A percentile compares a stretch with the other conserved stretches of the same genome.
phyloP scores from a whole-genome alignment of 495 filamentous ascomycete species.

The Penicillium parvum region DNA sequence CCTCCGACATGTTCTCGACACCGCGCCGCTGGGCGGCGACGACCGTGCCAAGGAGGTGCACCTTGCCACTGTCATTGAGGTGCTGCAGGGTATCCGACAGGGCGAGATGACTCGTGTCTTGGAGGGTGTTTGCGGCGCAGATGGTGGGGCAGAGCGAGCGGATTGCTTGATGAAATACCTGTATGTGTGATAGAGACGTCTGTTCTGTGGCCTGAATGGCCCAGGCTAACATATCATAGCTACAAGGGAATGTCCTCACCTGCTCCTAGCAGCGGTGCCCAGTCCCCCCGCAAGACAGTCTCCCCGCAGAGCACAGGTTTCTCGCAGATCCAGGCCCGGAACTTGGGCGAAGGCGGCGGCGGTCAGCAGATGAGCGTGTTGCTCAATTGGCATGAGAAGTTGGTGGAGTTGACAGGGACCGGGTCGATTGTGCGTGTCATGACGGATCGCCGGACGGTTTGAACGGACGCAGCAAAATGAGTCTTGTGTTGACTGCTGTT shows the following conservation, averaged over 20 bases:
- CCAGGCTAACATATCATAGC: slow-evolving; percentile 32
- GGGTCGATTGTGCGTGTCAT: slow-evolving; percentile 86
- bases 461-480: slow-evolving; percentile 21
- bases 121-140: slow-evolving; percentile 63
- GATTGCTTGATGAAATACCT: slow-evolving; percentile 53
- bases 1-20: slow-evolving; percentile 72
- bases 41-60: slow-evolving; percentile 80
- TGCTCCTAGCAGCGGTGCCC: slow-evolving; percentile 27
- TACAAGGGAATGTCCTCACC: slow-evolving; percentile 79
- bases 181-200: slow-evolving; percentile 26
- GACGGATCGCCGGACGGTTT: slow-evolving; percentile 89
- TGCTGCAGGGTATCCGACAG: slow-evolving; percentile 84
- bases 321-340: slow-evolving; percentile 70
- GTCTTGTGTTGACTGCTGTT: slow-evolving; percentile 13
- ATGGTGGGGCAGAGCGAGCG: slow-evolving; percentile 64
- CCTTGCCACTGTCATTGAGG: slow-evolving; percentile 75
- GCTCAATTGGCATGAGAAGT: slow-evolving; percentile 93
- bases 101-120: slow-evolving; percentile 85
- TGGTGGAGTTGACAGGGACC: slow-evolving; percentile 82
- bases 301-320: slow-evolving; percentile 81
- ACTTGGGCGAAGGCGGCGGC: slow-evolving; percentile 67
- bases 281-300: slow-evolving; percentile 47
- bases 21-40: slow-evolving; percentile 64
- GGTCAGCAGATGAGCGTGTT: slow-evolving; percentile 89
- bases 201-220: background rate